Base-by-base conservation (phyloP, 2,329 filamentous ascomycete genomes). In the Ophiosphaerella herpotricha region DNA sequence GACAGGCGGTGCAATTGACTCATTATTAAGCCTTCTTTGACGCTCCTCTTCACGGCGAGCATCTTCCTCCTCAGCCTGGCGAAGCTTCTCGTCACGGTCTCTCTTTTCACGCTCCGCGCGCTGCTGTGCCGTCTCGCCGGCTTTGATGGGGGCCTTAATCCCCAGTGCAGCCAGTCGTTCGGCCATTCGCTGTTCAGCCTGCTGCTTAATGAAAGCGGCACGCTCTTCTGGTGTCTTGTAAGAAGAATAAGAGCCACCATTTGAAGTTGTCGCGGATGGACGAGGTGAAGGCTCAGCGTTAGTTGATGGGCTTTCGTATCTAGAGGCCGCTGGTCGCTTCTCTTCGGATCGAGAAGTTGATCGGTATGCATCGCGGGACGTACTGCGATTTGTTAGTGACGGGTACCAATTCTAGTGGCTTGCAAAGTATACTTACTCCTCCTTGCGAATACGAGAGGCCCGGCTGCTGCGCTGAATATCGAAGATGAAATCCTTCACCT, bases 401-500 rank as follows among this genome's bases (percentile, higher is more conserved):
- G 39, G 14, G 29, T 34, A 3, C 9, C 26, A 35, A 32, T 32
- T 6, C 4, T 33, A 12, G 24, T 16, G 11, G 35, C 5, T n/a
- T 7, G 31, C 26, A 44, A 31, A 32, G 39, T 14, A 14, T 21
- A 68, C 78, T 70, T 73, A 82, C 75, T 85, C 83, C 67, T 86
- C 81, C 57, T 82, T 83, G 45, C 85, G 78, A 50, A 95, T 76
- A 51, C 87, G 86, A 45, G 90, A 81, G 57, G 90, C 82, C 58
- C 91, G 85, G 71, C 91, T 95, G 55, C 87, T 89, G 54, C 93
- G 86, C 71, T 97, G 92, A 45, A 99, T 78, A 61, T 97, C 94
- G 70, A 94, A 97, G 71, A 99, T 99, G 74, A 99, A 97, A 68
- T 99, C 94, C 66, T 91, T 90, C 54, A 97, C 89, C 66, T 96